Conservation (phyloP, 495 filamentous ascomycete species). For the Mytilinidion resinicola region DNA sequence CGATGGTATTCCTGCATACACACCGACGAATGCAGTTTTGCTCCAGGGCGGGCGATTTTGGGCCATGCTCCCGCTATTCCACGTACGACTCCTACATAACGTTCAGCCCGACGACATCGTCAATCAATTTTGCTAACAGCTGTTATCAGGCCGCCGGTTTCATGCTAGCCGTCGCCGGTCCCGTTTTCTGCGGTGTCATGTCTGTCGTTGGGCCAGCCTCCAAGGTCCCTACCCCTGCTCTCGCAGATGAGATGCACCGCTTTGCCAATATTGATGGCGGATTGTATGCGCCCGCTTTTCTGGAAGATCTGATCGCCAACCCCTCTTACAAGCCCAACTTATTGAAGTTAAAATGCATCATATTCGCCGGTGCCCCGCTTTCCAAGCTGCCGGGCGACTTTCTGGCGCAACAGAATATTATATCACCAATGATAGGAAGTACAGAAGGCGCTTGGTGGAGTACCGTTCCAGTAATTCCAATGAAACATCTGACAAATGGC, state of each 20-base stretch:
- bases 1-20: not conserved
- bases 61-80: not conserved
- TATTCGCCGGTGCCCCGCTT: not conserved
- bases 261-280: not conserved
- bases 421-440: not conserved
- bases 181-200: not conserved
- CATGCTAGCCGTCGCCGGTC: not conserved
- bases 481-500: too few relatives aligned
- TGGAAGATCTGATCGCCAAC: not conserved
- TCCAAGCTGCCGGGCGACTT: not conserved
- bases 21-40: not conserved
- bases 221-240: not conserved
- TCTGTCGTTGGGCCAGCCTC: not conserved
- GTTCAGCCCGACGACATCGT: not conserved
- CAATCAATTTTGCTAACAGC: not conserved
- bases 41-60: not conserved
- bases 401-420: not conserved
- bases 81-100: not conserved
- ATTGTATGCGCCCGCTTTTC: not conserved
- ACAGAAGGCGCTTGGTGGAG: not conserved
- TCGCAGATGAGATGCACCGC: not conserved
- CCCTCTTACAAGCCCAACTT: not conserved
- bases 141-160: not conserved
- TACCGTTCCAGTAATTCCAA: not conserved
- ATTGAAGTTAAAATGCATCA: not conserved